phyloP scores from a whole-genome alignment of 345 rosid genomes.

The Salix dunnii region DNA sequence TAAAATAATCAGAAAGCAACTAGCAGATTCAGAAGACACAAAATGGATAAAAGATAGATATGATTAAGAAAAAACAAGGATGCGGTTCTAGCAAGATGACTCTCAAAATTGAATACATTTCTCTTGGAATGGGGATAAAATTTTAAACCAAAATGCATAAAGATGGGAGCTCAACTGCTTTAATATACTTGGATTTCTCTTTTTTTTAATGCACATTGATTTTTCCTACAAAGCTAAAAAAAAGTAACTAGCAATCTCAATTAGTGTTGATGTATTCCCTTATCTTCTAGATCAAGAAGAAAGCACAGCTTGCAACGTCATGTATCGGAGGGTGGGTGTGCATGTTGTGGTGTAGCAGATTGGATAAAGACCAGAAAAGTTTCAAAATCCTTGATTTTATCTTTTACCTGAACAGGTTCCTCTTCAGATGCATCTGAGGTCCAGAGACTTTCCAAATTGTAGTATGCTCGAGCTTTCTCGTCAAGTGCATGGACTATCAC shows the following conservation, averaged over 20 bases:
- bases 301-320: neutral
- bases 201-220: neutral
- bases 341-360: neutral
- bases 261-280: neutral
- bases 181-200: neutral
- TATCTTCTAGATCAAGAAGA: neutral
- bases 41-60: neutral
- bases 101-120: neutral
- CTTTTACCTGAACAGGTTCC: conserved; percentile 49
- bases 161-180: neutral
- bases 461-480: conserved; percentile 86
- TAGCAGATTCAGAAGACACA: neutral
- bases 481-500: conserved; percentile 88
- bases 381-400: neutral
- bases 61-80: neutral
- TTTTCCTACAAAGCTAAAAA: too few species aligned
- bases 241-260: neutral
- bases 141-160: neutral
- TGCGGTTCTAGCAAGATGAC: neutral
- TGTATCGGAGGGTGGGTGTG: neutral
- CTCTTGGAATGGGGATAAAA: neutral
- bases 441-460: conserved; percentile 75
- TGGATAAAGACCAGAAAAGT: neutral
- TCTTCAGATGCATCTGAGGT: conserved; percentile 20
- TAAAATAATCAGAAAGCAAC: neutral